phyloP scores from a whole-genome alignment of 495 filamentous ascomycete genomes.

The Antarctomyces pellizariae region DNA sequence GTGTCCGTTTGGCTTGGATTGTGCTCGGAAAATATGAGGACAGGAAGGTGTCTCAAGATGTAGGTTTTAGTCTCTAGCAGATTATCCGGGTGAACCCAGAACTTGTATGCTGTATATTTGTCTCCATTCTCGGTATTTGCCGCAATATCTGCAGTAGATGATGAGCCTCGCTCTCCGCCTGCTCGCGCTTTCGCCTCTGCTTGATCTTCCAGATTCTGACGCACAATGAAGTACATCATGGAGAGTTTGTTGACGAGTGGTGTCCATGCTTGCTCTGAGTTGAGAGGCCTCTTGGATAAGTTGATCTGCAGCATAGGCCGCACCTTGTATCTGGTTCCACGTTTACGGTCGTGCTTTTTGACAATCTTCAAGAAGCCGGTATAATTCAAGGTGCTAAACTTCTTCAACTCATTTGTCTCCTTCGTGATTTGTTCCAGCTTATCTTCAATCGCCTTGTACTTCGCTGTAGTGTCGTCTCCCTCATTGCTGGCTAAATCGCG shows the following conservation, averaged over 20 bases:
- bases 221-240: slow-evolving; percentile 84
- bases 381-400: slow-evolving; percentile 89
- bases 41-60: slow-evolving; percentile 70
- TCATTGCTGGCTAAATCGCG: slow-evolving; percentile 23
- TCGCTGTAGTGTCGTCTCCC: slow-evolving; percentile 23
- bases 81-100: slow-evolving; percentile 93
- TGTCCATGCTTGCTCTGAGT: slow-evolving; percentile 74
- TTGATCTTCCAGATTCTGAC: slow-evolving; percentile 45
- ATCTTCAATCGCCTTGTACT: slow-evolving; percentile 41
- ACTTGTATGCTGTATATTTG: slow-evolving; percentile 80
- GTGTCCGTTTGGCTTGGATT: slow-evolving; percentile 56
- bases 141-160: slow-evolving; percentile 12
- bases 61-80: slow-evolving; percentile 87
- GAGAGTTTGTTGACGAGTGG: slow-evolving; percentile 77
- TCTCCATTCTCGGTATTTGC: slow-evolving; percentile 29
- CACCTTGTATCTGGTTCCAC: slow-evolving; percentile 58
- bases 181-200: slow-evolving; percentile 7
- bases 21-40: slow-evolving; percentile 77
- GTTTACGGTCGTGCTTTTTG: slow-evolving; percentile 93
- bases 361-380: slow-evolving; percentile 93
- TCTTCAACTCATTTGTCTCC: slow-evolving; percentile 81
- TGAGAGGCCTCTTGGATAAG: slow-evolving; percentile 69
- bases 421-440: slow-evolving; percentile 74
- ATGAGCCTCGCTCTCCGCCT: too few species aligned
- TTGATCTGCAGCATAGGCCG: slow-evolving; percentile 76